phyloP scores from a whole-genome alignment of 371 early-diverging fungal genomes.

The Paraphysoderma sedebokerense region DNA sequence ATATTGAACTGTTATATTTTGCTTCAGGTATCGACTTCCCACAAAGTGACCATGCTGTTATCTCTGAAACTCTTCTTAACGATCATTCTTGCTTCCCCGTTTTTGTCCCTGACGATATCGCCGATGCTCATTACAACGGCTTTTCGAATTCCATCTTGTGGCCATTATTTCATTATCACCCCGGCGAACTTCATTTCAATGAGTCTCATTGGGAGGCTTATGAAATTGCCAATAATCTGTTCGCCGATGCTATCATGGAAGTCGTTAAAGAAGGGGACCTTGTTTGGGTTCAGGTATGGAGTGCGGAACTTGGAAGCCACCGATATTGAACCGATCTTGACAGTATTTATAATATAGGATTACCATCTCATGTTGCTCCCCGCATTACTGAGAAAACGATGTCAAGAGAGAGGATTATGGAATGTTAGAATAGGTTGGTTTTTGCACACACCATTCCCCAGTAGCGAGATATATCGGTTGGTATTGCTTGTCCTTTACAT shows the following conservation, averaged over 20 bases:
- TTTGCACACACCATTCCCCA: conserved; percentile 97
- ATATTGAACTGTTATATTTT: too few relatives aligned
- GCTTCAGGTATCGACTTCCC: conserved; percentile 70
- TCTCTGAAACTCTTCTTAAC: conserved; percentile 49
- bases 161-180: conserved; percentile 98
- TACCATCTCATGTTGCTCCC: conserved; percentile 98
- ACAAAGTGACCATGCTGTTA: conserved; percentile 52
- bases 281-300: conserved; percentile 98
- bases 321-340: too few relatives aligned
- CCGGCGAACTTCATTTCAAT: conserved; percentile 88
- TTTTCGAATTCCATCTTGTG: conserved; percentile 97
- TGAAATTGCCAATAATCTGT: conserved; percentile 71
- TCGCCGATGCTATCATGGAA: conserved; percentile 71
- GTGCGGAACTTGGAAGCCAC: too few relatives aligned
- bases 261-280: conserved; percentile 81
- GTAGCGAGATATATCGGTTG: conserved; percentile 84
- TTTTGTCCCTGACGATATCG: conserved; percentile 87
- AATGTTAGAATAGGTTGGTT: conserved; percentile 95
- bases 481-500: too few relatives aligned
- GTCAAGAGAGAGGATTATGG: conserved; percentile 21
- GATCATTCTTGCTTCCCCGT: conserved; percentile 90
- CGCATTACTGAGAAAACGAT: conserved; percentile 51
- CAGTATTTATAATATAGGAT: too few relatives aligned
- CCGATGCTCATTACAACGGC: conserved; percentile 96
- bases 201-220: conserved; percentile 92